A percentile compares a stretch with the other conserved stretches of the same genome.
These are phyloP conservation scores for Sisymbrium altissimum DNA, from an alignment of 345 rosid species.

Conservation along the genomic window DNA sequence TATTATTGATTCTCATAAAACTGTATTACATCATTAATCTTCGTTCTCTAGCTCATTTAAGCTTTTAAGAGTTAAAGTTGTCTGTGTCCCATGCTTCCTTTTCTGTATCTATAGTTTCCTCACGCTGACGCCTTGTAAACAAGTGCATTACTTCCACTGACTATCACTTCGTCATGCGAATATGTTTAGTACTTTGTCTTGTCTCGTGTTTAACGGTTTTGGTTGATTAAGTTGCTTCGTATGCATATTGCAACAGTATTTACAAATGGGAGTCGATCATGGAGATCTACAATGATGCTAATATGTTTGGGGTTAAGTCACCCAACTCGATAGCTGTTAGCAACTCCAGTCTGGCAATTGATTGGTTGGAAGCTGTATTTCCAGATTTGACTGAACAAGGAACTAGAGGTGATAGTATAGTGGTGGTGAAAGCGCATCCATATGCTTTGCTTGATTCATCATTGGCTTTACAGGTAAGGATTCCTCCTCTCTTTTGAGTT, in stretches of 20 bases:
- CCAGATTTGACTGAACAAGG: constrained; percentile 65
- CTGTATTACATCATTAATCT: background rate
- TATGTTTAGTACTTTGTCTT: constrained; percentile 11
- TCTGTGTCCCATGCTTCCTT: background rate
- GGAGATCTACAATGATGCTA: constrained; percentile 87
- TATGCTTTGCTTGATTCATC: constrained; percentile 79
- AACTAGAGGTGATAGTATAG: constrained; percentile 42
- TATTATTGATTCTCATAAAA: background rate
- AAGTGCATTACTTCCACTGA: background rate
- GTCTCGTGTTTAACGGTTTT: constrained; percentile 3
- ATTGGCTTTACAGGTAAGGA: constrained; percentile 79
- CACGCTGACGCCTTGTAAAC: background rate
- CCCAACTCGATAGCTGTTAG: constrained; percentile 54
- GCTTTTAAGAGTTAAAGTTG: background rate
- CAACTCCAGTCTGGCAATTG: constrained; percentile 77
- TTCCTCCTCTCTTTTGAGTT: constrained; percentile 11
- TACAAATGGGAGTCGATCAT: constrained; percentile 76
- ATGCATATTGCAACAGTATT: constrained; percentile 49
- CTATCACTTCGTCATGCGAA: background rate
- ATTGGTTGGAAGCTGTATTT: constrained; percentile 94
- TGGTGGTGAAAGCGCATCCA: constrained; percentile 63
- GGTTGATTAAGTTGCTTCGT: constrained; percentile 15
- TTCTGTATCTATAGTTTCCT: background rate
- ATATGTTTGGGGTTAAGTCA: constrained; percentile 65
- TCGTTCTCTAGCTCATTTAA: background rate